Evolutionary conservation across 495 filamentous ascomycete genomes (phyloP).

Genomic region (Neurospora sp.): DNA sequence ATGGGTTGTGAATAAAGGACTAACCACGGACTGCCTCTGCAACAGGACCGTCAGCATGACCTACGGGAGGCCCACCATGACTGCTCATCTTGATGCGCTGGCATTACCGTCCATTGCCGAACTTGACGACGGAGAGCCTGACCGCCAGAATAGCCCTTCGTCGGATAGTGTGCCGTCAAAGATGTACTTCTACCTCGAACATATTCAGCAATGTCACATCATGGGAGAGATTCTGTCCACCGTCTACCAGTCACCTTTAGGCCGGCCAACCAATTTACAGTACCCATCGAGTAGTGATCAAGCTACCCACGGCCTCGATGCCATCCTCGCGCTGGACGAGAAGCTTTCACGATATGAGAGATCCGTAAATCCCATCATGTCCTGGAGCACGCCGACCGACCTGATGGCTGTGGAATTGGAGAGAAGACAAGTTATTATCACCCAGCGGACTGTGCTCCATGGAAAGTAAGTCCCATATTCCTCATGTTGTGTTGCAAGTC

Average conservation of each 20-base stretch:
- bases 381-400: constrained; percentile 22
- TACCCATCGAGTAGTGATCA: constrained; percentile 6
- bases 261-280: constrained; percentile 8
- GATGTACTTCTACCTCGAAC: constrained; percentile 32
- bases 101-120: constrained; percentile 19
- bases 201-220: constrained; percentile 33
- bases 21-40: not conserved
- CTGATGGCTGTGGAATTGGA: constrained; percentile 5
- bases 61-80: constrained; percentile 38
- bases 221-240: constrained; percentile 33
- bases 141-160: not conserved
- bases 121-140: constrained; percentile 8
- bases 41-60: constrained; percentile 40
- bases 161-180: not conserved
- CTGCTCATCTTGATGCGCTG: constrained; percentile 25
- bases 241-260: constrained; percentile 33
- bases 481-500: not conserved
- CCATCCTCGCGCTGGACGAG: constrained; percentile 31
- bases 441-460: constrained; percentile 33
- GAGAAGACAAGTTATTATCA: constrained; percentile 16
- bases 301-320: constrained; percentile 24
- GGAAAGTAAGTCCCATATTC: constrained; percentile 22
- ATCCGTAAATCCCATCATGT: constrained; percentile 25
- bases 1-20: not conserved
- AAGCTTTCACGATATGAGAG: constrained; percentile 28